phyloP scores from a whole-genome alignment of 495 filamentous ascomycete species.

The Trichoderma orchidacearum region DNA sequence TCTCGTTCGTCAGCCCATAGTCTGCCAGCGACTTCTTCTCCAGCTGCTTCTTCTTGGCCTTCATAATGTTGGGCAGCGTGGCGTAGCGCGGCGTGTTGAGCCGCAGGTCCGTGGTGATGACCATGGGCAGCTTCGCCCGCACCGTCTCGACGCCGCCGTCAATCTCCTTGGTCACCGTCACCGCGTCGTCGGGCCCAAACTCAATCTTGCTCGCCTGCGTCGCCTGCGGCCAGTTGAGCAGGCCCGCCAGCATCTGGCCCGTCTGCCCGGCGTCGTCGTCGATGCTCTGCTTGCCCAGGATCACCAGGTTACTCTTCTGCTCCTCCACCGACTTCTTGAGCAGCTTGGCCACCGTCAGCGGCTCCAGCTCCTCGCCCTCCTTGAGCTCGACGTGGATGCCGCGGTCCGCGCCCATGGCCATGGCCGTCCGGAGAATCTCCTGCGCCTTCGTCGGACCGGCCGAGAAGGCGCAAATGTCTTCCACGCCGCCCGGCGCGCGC shows the following conservation, averaged over 20 bases:
- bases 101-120: slow-evolving; percentile 89
- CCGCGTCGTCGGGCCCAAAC: slow-evolving; percentile 43
- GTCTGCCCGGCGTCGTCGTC: slow-evolving; percentile 95
- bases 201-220: slow-evolving; percentile 79
- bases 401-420: slow-evolving; percentile 97
- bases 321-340: slow-evolving; percentile 60
- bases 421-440: slow-evolving; percentile 83
- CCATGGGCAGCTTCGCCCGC: slow-evolving; percentile 66
- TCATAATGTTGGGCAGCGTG: slow-evolving; percentile 97
- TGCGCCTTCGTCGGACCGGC: slow-evolving; percentile 76
- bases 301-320: slow-evolving; percentile 80
- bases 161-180: slow-evolving; percentile 78
- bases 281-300: slow-evolving; percentile 94
- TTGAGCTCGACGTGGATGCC: slow-evolving; percentile 71
- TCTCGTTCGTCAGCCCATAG: slow-evolving; percentile 58
- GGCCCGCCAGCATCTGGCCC: slow-evolving; percentile 90
- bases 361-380: slow-evolving; percentile 59
- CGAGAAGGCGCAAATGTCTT: slow-evolving; percentile 80
- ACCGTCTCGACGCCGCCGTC: slow-evolving; percentile 93
- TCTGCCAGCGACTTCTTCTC: slow-evolving; percentile 81
- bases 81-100: slow-evolving; percentile 94
- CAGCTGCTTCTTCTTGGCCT: slow-evolving; percentile 98
- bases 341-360: slow-evolving; percentile 81
- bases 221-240: slow-evolving; percentile 86
- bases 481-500: slow-evolving; percentile 43